phyloP scores from a whole-genome alignment of 2,329 filamentous ascomycete species.

The Chrysoporthe cubensis region DNA sequence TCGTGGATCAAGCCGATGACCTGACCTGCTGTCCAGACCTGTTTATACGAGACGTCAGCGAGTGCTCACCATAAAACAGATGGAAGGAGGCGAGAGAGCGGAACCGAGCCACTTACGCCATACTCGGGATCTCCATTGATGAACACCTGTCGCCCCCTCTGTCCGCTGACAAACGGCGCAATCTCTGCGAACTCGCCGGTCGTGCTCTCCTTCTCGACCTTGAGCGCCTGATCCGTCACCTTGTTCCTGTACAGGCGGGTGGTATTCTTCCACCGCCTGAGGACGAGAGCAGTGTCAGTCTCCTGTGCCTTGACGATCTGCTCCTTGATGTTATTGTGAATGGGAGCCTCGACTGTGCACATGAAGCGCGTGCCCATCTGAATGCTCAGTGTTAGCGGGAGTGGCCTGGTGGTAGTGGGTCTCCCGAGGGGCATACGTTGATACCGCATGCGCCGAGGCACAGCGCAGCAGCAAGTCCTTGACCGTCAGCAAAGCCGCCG shows the following conservation, averaged over 20 bases:
- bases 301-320: conserved; percentile 87
- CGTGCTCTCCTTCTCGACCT: conserved; percentile 80
- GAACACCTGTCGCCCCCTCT: conserved; percentile 90
- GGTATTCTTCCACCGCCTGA: conserved; percentile 93
- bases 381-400: neutral
- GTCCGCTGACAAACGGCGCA: conserved; percentile 83
- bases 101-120: conserved; percentile 66
- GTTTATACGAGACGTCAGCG: conserved; percentile 18
- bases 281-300: conserved; percentile 85
- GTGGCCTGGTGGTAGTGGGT: too few species aligned
- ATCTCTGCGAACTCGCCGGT: conserved; percentile 90
- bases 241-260: conserved; percentile 88
- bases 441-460: conserved; percentile 89
- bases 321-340: conserved; percentile 93
- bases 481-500: conserved; percentile 92
- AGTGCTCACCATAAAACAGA: neutral
- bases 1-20: conserved; percentile 90
- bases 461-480: conserved; percentile 89
- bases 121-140: conserved; percentile 87
- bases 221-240: conserved; percentile 77
- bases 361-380: conserved; percentile 95
- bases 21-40: conserved; percentile 97
- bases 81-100: neutral
- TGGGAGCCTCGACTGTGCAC: conserved; percentile 90
- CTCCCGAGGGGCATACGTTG: conserved; percentile 55